Percentiles rank a stretch among this genome's conserved stretches.
phyloP scores from a whole-genome alignment of 2,329 filamentous ascomycete genomes.

The Remersonia thermophila region DNA sequence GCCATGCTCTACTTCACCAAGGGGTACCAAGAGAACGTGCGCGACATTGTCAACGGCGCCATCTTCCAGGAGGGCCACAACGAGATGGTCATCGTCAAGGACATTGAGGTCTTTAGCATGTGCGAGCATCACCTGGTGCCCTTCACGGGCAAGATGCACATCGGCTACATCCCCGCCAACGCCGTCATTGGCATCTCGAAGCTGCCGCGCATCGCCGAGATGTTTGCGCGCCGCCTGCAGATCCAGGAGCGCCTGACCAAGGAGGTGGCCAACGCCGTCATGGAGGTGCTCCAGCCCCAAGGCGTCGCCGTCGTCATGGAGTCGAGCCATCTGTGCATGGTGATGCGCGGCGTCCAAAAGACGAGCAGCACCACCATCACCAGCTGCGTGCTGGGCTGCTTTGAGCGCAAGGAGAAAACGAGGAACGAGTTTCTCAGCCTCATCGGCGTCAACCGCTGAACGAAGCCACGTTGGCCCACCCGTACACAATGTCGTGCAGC shows the following conservation, averaged over 20 bases:
- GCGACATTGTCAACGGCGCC: conserved; percentile 82
- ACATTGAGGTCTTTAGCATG: conserved; percentile 87
- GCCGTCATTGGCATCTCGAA: conserved; percentile 93
- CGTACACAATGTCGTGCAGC: too few species aligned
- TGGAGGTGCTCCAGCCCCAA: conserved; percentile 83
- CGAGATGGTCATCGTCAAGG: conserved; percentile 94
- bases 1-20: conserved; percentile 94
- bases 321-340: conserved; percentile 93
- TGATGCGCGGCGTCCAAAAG: conserved; percentile 97
- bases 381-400: conserved; percentile 93
- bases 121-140: conserved; percentile 98
- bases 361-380: conserved; percentile 78
- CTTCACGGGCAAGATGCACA: conserved; percentile 98
- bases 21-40: conserved; percentile 89
- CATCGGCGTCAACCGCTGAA: conserved; percentile 44
- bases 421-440: conserved; percentile 90
- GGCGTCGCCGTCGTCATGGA: conserved; percentile 98
- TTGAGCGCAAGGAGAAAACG: conserved; percentile 85
- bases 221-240: conserved; percentile 88
- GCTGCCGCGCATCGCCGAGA: conserved; percentile 86
- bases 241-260: conserved; percentile 95
- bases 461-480: conserved; percentile 1
- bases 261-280: conserved; percentile 87
- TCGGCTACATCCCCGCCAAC: conserved; percentile 88
- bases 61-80: conserved; percentile 96